A percentile compares a stretch with the other conserved stretches of the same genome.
Conservation (phyloP, 2,329 filamentous ascomycete species). For the Microsporum audouinii region DNA sequence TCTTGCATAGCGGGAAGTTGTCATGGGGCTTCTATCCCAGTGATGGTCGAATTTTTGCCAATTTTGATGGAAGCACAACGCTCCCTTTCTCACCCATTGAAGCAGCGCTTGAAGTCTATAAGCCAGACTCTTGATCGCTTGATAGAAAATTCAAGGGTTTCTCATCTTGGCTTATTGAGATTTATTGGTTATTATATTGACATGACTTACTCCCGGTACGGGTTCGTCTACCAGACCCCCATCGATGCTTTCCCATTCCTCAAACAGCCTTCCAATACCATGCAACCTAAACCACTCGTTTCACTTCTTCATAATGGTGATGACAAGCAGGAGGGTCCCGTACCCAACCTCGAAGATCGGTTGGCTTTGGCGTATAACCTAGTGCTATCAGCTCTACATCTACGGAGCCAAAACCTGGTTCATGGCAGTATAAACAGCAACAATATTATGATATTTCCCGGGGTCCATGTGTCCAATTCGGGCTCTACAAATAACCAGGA, state of each 20-base stretch:
- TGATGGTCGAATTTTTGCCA: constrained; percentile 33
- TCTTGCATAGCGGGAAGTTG: constrained; percentile 22
- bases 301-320: constrained; percentile 34
- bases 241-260: constrained; percentile 36
- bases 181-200: constrained; percentile 46
- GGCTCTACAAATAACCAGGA: constrained; percentile 7
- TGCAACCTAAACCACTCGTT: constrained; percentile 32
- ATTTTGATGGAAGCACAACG: constrained; percentile 30
- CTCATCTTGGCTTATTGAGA: constrained; percentile 32
- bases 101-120: constrained; percentile 26
- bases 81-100: constrained; percentile 19
- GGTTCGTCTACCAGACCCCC: constrained; percentile 50
- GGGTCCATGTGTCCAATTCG: constrained; percentile 26
- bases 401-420: constrained; percentile 45
- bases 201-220: constrained; percentile 46
- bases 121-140: constrained; percentile 31
- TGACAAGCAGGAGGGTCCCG: constrained; percentile 30
- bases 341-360: constrained; percentile 50
- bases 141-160: constrained; percentile 32
- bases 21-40: constrained; percentile 28
- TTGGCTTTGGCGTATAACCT: constrained; percentile 52
- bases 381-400: constrained; percentile 44
- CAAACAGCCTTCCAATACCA: constrained; percentile 28
- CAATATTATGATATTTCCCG: constrained; percentile 49
- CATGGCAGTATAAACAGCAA: constrained; percentile 56